These are phyloP conservation scores for Cystobasidium sp. DNA, from an alignment of 1,284 basidiomycete genomes.

Conservation along the genomic window DNA sequence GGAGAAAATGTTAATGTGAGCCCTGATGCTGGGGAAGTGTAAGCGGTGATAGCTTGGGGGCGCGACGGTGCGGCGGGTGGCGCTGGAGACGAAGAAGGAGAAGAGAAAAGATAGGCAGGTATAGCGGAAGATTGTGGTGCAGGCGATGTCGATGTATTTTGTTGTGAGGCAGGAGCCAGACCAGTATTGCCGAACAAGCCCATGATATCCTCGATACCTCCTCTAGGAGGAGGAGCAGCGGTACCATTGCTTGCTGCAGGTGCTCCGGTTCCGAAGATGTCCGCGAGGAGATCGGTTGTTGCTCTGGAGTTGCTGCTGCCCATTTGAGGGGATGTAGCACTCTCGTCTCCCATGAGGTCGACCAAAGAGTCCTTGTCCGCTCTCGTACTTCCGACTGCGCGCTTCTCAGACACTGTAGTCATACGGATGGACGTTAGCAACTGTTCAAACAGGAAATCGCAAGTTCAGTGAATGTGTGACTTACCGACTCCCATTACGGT, in stretches of 20 bases:
- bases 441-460: neutral
- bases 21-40: conserved; percentile 62
- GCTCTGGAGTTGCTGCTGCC: conserved; percentile 63
- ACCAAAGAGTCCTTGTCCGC: conserved; percentile 69
- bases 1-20: conserved; percentile 88
- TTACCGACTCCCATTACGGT: conserved; percentile 87
- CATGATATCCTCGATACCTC: conserved; percentile 82
- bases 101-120: conserved; percentile 54
- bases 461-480: conserved; percentile 48
- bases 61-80: conserved; percentile 53
- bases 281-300: conserved; percentile 87
- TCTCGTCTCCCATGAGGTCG: conserved; percentile 78
- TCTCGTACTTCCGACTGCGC: conserved; percentile 85
- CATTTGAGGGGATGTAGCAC: conserved; percentile 52
- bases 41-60: conserved; percentile 54
- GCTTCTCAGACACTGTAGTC: conserved; percentile 80
- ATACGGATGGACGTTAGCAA: neutral
- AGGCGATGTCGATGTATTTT: conserved; percentile 23
- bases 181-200: conserved; percentile 71
- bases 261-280: conserved; percentile 76
- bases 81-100: conserved; percentile 49
- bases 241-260: conserved; percentile 50
- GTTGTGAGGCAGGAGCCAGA: conserved; percentile 38
- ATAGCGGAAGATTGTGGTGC: conserved; percentile 35
- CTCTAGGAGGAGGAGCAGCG: conserved; percentile 59